phyloP scores from a whole-genome alignment of 805 yeast species.

The Ogataea wickerhamii region DNA sequence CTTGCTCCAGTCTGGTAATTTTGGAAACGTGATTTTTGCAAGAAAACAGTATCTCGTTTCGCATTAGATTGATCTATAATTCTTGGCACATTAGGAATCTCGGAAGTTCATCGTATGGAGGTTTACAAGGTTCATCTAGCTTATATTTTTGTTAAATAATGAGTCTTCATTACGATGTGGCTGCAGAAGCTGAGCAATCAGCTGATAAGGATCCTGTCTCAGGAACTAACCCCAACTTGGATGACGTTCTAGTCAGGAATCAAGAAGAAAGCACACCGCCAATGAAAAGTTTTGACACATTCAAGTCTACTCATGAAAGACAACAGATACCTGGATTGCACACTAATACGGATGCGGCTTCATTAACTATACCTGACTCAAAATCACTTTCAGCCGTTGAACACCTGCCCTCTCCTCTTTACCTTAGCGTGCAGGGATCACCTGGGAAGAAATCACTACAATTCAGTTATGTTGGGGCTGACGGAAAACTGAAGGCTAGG shows the following conservation, averaged over 20 bases:
- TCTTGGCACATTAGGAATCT: no score
- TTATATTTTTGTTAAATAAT: no score
- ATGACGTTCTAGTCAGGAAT: background rate
- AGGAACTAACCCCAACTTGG: background rate
- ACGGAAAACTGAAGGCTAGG: slow-evolving; percentile 1
- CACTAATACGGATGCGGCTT: background rate
- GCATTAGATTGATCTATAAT: no score
- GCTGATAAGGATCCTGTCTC: no score
- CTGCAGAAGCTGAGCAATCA: no score
- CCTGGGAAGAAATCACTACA: background rate
- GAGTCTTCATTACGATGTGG: no score
- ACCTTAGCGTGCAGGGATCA: slow-evolving; percentile 3
- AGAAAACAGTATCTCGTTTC: no score
- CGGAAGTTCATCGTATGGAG: no score
- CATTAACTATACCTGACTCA: background rate
- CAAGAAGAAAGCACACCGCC: background rate
- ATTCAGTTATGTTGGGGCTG: background rate
- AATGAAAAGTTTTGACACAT: background rate
- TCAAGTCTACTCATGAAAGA: background rate
- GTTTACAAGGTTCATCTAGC: no score
- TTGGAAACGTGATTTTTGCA: no score
- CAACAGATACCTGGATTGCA: background rate
- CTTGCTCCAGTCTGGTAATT: no score
- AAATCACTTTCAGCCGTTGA: slow-evolving; percentile 11
- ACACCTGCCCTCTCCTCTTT: slow-evolving; percentile 25